A percentile compares a stretch with the other conserved stretches of the same genome.
These are phyloP conservation scores for Vigna mungo DNA, from an alignment of 306 rosid genomes.

Conservation along the genomic window DNA sequence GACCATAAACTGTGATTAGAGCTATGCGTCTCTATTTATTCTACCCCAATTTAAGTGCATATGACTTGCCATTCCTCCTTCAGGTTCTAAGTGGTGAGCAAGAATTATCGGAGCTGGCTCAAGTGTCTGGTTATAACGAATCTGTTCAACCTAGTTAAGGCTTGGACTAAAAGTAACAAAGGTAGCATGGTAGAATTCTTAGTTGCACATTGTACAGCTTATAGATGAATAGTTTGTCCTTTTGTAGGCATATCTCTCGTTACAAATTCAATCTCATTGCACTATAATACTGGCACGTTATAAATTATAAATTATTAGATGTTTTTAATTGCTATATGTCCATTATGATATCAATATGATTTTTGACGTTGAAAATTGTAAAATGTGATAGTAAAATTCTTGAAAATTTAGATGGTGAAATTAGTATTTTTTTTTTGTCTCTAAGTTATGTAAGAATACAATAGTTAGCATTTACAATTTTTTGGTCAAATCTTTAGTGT, in stretches of 20 bases:
- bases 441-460: too few relatives aligned
- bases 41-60: constrained; percentile 37
- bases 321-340: too few relatives aligned
- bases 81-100: constrained; percentile 80
- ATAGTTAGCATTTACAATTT: too few relatives aligned
- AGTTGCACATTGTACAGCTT: constrained; percentile 46
- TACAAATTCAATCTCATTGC: constrained; percentile 6
- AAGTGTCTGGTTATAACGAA: constrained; percentile 64
- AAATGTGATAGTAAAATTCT: too few relatives aligned
- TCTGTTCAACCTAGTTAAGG: constrained; percentile 51
- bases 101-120: constrained; percentile 71
- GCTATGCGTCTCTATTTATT: constrained; percentile 6
- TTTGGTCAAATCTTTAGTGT: too few relatives aligned
- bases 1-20: constrained; percentile 17
- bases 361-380: too few relatives aligned
- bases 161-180: constrained; percentile 7
- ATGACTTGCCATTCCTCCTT: constrained; percentile 20
- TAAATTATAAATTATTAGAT: too few relatives aligned
- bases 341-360: too few relatives aligned
- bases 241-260: neutral
- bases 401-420: too few relatives aligned
- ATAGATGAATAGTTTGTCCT: constrained; percentile 37
- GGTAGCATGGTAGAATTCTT: constrained; percentile 4
- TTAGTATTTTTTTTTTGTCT: too few relatives aligned
- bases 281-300: neutral